phyloP scores from a whole-genome alignment of 345 rosid genomes.

The Corymbia maculata region DNA sequence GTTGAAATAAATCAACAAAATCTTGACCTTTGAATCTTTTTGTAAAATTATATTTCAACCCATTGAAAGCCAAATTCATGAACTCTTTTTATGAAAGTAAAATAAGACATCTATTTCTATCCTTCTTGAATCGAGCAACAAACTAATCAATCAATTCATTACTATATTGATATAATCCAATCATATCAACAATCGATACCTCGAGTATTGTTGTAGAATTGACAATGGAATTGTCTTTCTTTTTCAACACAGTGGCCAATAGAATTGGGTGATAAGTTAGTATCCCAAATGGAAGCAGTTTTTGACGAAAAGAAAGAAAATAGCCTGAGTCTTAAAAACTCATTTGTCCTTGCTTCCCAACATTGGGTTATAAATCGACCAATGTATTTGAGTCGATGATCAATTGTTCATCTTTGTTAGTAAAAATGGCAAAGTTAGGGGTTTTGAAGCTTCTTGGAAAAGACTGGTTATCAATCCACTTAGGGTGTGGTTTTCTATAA shows the following conservation, averaged over 20 bases:
- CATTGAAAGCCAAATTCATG: neutral
- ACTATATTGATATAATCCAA: neutral
- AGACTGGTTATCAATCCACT: neutral
- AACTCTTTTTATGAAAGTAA: neutral
- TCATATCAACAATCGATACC: neutral
- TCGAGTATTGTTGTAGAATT: too few relatives aligned
- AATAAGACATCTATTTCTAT: neutral
- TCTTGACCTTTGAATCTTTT: neutral
- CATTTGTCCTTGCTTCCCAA: neutral
- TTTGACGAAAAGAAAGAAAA: neutral
- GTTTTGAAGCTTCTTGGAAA: neutral
- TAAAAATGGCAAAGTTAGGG: neutral
- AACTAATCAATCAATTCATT: neutral
- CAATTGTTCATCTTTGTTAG: neutral
- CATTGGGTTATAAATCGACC: neutral
- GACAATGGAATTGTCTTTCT: neutral
- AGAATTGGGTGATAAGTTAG: accelerated
- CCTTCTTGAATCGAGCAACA: neutral
- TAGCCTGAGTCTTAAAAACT: neutral
- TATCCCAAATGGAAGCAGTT: neutral
- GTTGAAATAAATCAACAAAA: neutral
- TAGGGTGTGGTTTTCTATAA: neutral
- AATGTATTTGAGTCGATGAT: neutral
- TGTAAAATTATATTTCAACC: too few relatives aligned
- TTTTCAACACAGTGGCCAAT: neutral